A percentile compares a stretch with the other conserved stretches of the same genome.
phyloP scores from a whole-genome alignment of 2,329 filamentous ascomycete species.

The Akanthomyces lecanii region DNA sequence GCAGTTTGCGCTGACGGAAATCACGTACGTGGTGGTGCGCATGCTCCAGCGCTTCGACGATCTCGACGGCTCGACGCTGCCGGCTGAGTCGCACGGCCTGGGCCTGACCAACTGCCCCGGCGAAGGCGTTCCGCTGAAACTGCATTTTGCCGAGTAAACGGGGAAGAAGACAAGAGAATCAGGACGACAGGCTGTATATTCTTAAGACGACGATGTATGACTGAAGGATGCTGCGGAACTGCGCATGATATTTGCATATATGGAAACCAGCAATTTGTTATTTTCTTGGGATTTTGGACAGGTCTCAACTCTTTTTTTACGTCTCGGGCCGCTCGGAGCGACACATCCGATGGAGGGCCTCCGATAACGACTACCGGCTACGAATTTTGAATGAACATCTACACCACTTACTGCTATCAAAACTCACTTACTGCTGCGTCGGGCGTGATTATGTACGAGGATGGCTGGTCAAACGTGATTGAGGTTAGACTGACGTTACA shows the following conservation, averaged over 20 bases:
- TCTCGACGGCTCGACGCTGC: conserved; percentile 4
- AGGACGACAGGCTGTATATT: background rate
- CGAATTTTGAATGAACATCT: background rate
- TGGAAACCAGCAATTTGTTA: background rate
- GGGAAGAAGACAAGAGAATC: too few relatives aligned
- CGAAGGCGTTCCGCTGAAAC: conserved; percentile 7
- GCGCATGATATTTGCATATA: background rate
- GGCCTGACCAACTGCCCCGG: conserved; percentile 14
- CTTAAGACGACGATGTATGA: background rate
- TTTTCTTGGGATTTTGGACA: background rate
- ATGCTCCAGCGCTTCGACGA: conserved; percentile 16
- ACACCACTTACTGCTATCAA: background rate
- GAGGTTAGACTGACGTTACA: background rate
- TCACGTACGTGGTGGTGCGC: conserved; percentile 23
- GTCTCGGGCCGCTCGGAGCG: background rate
- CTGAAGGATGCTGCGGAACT: background rate
- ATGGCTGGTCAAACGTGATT: background rate
- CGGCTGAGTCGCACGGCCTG: conserved; percentile 7
- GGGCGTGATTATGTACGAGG: too few relatives aligned
- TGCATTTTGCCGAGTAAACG: background rate
- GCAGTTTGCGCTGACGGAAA: conserved; percentile 26
- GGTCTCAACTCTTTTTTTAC: background rate
- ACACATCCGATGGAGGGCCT: background rate
- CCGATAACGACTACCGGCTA: background rate
- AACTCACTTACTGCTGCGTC: too few relatives aligned